These are phyloP conservation scores for Huntiella abstrusa DNA, from an alignment of 2,329 filamentous ascomycete genomes.

Conservation along the genomic window DNA sequence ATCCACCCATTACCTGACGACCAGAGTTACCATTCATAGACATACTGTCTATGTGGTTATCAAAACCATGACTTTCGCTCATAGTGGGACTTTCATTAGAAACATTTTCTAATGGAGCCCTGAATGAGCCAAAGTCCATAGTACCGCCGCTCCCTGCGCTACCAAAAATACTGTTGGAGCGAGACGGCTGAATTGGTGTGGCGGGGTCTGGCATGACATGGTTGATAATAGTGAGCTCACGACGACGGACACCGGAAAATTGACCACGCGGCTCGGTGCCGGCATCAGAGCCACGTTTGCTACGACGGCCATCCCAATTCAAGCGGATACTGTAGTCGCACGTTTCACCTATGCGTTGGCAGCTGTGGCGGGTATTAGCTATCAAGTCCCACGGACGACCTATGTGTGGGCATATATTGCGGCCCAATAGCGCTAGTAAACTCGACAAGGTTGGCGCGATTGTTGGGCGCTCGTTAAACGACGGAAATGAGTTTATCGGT, in stretches of 20 bases:
- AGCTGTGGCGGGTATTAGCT: slow-evolving; percentile 22
- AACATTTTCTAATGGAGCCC: slow-evolving; percentile 2
- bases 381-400: background rate
- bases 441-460: no score
- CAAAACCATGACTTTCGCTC: no score
- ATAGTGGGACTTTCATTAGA: background rate
- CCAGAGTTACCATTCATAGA: no score
- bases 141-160: background rate
- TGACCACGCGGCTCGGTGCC: background rate
- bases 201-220: slow-evolving; percentile 13
- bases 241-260: slow-evolving; percentile 15
- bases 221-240: slow-evolving; percentile 20
- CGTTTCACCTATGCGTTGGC: slow-evolving; percentile 47
- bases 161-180: background rate
- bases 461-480: no score
- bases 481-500: no score
- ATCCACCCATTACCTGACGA: background rate
- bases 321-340: slow-evolving; percentile 70
- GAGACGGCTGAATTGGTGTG: slow-evolving; percentile 1
- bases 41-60: no score
- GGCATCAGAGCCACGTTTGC: slow-evolving; percentile 13
- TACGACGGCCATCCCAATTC: slow-evolving; percentile 54
- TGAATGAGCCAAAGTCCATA: slow-evolving; percentile 6
- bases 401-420: no score
- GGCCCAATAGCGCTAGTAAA: no score